Base-by-base conservation (phyloP, 768 basidiomycete species). In the Chalciporus chontae region DNA sequence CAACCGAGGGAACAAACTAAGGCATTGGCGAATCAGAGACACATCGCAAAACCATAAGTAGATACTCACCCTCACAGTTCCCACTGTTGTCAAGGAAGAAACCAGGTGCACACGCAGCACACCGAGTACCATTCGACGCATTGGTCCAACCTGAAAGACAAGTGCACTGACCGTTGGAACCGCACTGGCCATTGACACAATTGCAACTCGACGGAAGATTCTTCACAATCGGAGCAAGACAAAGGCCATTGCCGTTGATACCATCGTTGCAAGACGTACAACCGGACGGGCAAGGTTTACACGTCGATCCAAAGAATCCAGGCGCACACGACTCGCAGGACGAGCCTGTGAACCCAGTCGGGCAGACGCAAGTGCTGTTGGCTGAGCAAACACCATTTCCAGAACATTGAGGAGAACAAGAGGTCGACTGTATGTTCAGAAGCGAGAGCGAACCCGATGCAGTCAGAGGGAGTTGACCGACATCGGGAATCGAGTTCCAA, bases 161-260 rank as follows among this genome's bases (percentile, higher is more conserved):
- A 4, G 77, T 67, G 60, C 92, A 93, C 53, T 85, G 79, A 0
- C 87, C 84, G 48, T 78, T 77, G 0, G 77, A 55, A 2, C 77
- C 77, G 66, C 92, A 95, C 40, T 80, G 66, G 2, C 92, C 92
- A 58, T 94, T 94, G 43, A 84, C 54, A 61, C 92, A 95, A 60
- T 90, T 86, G 68, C 92, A 95, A 2, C 76, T 77, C 31, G 79
- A 76, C 3, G 86, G 79, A 3, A 75, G 70, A 55, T 83, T 80
- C 31, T 68, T 62, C 24, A 80, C 70, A 0, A 68, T 60, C 4
- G 78, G 66, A 9, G 69, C 65, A 49, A 89, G 74, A 64, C 93
- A 95, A 38, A 73, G 73, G 0, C 93, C 93, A 0, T 81, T 77
- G 0, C 92, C 92, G 0, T 83, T 77, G 37, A 88, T 82, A 5